Conservation (phyloP, 192 early-diverging fungal genomes). For the Pilaira anomala region DNA sequence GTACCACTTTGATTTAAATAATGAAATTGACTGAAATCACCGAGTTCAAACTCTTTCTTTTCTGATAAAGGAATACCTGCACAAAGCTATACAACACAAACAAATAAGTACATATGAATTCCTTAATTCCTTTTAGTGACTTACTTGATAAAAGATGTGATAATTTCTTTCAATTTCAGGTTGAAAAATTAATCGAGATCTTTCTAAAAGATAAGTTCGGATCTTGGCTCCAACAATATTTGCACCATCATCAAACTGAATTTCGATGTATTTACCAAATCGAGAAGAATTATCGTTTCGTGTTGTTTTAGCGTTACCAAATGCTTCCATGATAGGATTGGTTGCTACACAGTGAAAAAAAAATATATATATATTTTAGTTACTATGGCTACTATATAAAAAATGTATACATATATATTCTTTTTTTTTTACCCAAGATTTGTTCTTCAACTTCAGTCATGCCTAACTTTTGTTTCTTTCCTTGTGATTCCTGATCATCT, state of each 20-base stretch:
- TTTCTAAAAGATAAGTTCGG: slow-evolving; percentile 94
- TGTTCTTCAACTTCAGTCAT: slow-evolving; percentile 78
- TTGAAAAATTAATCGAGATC: slow-evolving; percentile 94
- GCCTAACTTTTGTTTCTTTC: slow-evolving; percentile 42
- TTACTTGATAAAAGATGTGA: slow-evolving; percentile 96
- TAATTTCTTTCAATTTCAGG: slow-evolving; percentile 93
- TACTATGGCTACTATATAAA: background rate
- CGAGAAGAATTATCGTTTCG: slow-evolving; percentile 98
- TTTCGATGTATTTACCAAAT: slow-evolving; percentile 99
- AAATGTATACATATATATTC: background rate
- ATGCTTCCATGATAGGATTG: slow-evolving; percentile 99
- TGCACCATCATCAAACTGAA: slow-evolving; percentile 80
- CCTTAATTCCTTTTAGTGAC: background rate
- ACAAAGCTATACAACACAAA: slow-evolving; percentile 57
- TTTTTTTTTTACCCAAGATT: slow-evolving; percentile 55
- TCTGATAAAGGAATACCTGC: slow-evolving; percentile 84
- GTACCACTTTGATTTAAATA: slow-evolving; percentile 87
- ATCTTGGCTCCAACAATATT: slow-evolving; percentile 93
- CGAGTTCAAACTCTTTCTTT: slow-evolving; percentile 75
- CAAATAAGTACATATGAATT: background rate
- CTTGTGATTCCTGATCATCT: slow-evolving; percentile 60
- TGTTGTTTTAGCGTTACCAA: slow-evolving; percentile 99
- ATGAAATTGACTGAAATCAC: slow-evolving; percentile 73
- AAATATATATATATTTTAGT: background rate
- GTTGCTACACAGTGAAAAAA: slow-evolving; percentile 56